Evolutionary conservation across 2,329 filamentous ascomycete genomes (phyloP).

Genomic region (Thermoascus crustaceus): DNA sequence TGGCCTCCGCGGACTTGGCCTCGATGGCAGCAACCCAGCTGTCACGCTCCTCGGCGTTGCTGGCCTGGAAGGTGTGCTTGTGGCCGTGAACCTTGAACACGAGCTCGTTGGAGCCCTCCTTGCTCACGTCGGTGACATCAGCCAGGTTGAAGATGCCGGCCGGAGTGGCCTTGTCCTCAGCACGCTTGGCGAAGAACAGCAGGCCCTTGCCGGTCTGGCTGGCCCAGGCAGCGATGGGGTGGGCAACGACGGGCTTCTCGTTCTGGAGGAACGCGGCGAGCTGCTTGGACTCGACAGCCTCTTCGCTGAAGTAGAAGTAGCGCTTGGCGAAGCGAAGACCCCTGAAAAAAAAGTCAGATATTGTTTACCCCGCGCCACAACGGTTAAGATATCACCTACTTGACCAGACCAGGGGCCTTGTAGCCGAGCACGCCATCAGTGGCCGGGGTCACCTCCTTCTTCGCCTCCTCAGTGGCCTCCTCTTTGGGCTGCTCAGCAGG

Average conservation of each 20-base stretch:
- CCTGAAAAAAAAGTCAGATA: slow-evolving; percentile 43
- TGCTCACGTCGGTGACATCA: slow-evolving; percentile 62
- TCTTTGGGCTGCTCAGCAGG: slow-evolving; percentile 24
- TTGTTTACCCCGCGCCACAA: too few relatives aligned
- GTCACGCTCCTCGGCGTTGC: slow-evolving; percentile 67
- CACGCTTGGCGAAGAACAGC: slow-evolving; percentile 80
- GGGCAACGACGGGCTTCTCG: slow-evolving; percentile 74
- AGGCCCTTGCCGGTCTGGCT: slow-evolving; percentile 92
- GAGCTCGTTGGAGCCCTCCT: slow-evolving; percentile 74
- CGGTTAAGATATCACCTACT: slow-evolving; percentile 66
- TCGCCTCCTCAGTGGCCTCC: slow-evolving; percentile 40
- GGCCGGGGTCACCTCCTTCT: slow-evolving; percentile 55
- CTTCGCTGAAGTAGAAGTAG: slow-evolving; percentile 78
- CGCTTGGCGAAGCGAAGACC: slow-evolving; percentile 87
- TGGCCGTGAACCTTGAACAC: slow-evolving; percentile 74
- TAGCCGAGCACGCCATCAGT: slow-evolving; percentile 80
- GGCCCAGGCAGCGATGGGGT: slow-evolving; percentile 81
- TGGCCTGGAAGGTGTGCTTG: slow-evolving; percentile 91
- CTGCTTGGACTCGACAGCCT: slow-evolving; percentile 64
- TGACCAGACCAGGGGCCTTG: slow-evolving; percentile 83
- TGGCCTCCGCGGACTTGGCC: slow-evolving; percentile 74
- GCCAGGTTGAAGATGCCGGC: slow-evolving; percentile 73
- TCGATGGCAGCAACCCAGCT: slow-evolving; percentile 85
- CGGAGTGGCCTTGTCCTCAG: slow-evolving; percentile 71
- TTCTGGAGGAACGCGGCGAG: slow-evolving; percentile 71